Percentiles rank a stretch among this genome's conserved stretches.
Conservation (phyloP, 1,284 basidiomycete genomes). For the Limonomyces culmigenus region DNA sequence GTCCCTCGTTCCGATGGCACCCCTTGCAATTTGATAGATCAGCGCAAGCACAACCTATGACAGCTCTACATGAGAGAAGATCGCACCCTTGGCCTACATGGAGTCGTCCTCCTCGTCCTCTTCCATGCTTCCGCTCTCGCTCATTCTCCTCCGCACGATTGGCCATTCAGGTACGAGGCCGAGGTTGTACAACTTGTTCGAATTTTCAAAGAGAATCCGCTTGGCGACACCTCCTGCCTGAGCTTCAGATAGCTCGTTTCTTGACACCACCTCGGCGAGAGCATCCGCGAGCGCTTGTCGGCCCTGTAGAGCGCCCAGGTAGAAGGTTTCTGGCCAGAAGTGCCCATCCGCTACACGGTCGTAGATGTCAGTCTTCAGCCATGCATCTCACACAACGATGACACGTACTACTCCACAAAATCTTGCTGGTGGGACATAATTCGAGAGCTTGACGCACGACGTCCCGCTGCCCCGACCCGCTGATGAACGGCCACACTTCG, state of each 20-base stretch:
- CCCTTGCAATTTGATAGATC: no score
- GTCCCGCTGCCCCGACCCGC: slow-evolving; percentile 38
- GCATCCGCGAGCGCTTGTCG: slow-evolving; percentile 38
- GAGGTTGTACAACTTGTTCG: slow-evolving; percentile 38
- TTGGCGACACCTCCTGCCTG: slow-evolving; percentile 32
- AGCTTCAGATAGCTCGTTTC: slow-evolving; percentile 26
- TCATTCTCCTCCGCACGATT: no score
- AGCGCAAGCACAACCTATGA: no score
- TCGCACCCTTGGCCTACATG: no score
- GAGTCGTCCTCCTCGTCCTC: no score
- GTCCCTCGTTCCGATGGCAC: no score
- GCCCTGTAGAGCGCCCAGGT: slow-evolving; percentile 45
- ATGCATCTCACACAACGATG: neutral
- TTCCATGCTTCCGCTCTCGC: no score
- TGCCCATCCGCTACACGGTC: slow-evolving; percentile 43
- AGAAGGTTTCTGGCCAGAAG: slow-evolving; percentile 65
- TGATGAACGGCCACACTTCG: slow-evolving; percentile 57
- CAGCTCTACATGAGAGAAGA: no score
- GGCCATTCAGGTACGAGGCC: slow-evolving; percentile 17
- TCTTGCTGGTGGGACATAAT: slow-evolving; percentile 55
- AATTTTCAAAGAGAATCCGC: slow-evolving; percentile 38
- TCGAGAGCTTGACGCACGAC: slow-evolving; percentile 49
- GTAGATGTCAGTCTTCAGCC: slow-evolving; percentile 2
- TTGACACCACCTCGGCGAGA: slow-evolving; percentile 24
- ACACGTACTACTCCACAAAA: slow-evolving; percentile 58